Conservation (phyloP, 257 asterid genomes). For the Nicotiana knightiana region DNA sequence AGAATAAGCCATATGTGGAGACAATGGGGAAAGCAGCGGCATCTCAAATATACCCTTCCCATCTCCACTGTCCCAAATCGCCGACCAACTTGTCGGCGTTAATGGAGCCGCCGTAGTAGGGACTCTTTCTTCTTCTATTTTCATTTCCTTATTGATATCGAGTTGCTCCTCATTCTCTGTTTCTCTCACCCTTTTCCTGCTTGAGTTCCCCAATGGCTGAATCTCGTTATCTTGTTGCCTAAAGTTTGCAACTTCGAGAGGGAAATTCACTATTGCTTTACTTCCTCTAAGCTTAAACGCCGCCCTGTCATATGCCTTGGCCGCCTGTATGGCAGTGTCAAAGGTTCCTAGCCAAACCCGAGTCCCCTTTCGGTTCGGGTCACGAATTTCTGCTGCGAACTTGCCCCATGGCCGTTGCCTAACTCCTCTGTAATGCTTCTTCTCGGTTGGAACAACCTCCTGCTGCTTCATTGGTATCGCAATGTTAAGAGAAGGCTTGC, state of each 20-base stretch:
- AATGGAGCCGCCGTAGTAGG: slow-evolving; percentile 22
- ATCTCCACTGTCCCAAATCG: slow-evolving; percentile 75
- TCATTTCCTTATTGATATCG: slow-evolving; percentile 29
- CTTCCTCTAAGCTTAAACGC: slow-evolving; percentile 67
- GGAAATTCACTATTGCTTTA: slow-evolving; percentile 66
- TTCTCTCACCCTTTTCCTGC: slow-evolving; percentile 53
- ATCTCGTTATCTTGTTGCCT: slow-evolving; percentile 12
- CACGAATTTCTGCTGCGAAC: slow-evolving; percentile 73
- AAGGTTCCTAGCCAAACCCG: slow-evolving; percentile 76
- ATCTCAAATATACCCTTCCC: slow-evolving; percentile 77
- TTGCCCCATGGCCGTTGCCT: slow-evolving; percentile 72
- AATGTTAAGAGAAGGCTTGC: slow-evolving; percentile 64
- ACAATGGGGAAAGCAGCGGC: slow-evolving; percentile 68
- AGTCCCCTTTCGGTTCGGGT: slow-evolving; percentile 59
- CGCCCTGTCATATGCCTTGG: slow-evolving; percentile 66
- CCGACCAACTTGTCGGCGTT: slow-evolving; percentile 85
- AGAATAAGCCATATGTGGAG: slow-evolving; percentile 30
- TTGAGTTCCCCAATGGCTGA: neutral
- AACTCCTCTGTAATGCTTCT: slow-evolving; percentile 58
- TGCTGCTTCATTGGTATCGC: slow-evolving; percentile 32
- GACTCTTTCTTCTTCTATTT: slow-evolving; percentile 26
- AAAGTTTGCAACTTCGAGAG: slow-evolving; percentile 57
- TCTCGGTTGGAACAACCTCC: slow-evolving; percentile 9
- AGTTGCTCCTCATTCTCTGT: slow-evolving; percentile 16
- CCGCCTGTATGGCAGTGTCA: slow-evolving; percentile 65